phyloP scores from a whole-genome alignment of 192 early-diverging fungal genomes.

The Umbelopsis sp. region DNA sequence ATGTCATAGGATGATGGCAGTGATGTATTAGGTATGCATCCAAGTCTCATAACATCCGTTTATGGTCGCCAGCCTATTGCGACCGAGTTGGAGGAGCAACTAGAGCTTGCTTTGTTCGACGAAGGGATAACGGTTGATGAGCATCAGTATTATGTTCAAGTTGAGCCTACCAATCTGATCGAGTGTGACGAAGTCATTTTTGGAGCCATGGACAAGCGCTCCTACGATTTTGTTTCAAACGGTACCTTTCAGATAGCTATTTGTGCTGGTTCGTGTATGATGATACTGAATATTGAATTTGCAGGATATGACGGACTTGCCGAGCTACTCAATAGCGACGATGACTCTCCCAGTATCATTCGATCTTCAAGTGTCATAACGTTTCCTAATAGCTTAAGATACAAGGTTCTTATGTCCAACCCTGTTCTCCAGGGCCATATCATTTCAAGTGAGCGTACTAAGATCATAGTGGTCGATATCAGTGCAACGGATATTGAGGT shows the following conservation, averaged over 20 bases:
- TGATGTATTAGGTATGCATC: conserved; percentile 10
- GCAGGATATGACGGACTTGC: conserved; percentile 38
- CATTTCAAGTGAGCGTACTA: conserved; percentile 44
- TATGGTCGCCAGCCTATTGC: conserved; percentile 30
- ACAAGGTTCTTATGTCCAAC: conserved; percentile 60
- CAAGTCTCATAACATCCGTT: conserved; percentile 26
- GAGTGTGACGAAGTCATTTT: conserved; percentile 66
- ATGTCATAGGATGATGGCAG: conserved; percentile 7
- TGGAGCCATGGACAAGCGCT: conserved; percentile 53
- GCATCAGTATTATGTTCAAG: not conserved
- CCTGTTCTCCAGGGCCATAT: conserved; percentile 71
- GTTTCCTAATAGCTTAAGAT: conserved; percentile 22
- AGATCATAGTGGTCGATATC: conserved; percentile 52
- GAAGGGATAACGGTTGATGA: conserved; percentile 4
- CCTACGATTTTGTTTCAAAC: conserved; percentile 51
- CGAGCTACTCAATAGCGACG: conserved; percentile 29
- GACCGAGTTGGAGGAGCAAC: conserved; percentile 25
- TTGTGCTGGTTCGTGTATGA: too few species aligned
- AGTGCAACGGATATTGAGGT: not conserved
- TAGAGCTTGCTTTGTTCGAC: conserved; percentile 6
- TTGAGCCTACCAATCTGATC: conserved; percentile 49
- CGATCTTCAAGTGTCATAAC: conserved; percentile 18
- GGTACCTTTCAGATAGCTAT: conserved; percentile 28
- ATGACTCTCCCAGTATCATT: conserved; percentile 39
- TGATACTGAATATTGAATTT: not conserved